These are phyloP conservation scores for Ophiosphaerella korrae DNA, from an alignment of 2,329 filamentous ascomycete species.

Conservation along the genomic window DNA sequence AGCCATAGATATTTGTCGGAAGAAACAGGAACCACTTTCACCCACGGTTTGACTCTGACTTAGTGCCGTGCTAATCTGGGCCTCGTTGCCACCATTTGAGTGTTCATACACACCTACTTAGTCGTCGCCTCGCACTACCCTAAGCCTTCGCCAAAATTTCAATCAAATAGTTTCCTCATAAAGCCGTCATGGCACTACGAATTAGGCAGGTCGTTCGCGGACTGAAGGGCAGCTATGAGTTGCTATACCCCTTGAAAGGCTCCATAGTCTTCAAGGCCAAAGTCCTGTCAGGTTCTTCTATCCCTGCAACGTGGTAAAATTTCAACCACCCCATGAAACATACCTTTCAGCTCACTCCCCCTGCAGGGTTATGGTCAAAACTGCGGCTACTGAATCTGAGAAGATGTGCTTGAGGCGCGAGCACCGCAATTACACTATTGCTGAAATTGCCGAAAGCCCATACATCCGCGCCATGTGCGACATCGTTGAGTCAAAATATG, in stretches of 20 bases:
- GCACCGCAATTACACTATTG: conserved; percentile 17
- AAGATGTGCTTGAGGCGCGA: conserved; percentile 19
- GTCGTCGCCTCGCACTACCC: no score
- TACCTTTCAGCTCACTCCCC: neutral
- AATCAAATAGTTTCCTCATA: no score
- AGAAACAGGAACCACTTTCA: no score
- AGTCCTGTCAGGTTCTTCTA: neutral
- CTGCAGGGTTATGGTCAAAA: conserved; percentile 22
- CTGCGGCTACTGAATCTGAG: conserved; percentile 8
- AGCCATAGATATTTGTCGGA: no score
- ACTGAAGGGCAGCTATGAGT: conserved; percentile 19
- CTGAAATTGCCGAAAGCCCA: conserved; percentile 15
- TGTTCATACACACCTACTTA: no score
- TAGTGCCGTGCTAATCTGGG: no score
- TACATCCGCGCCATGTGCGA: conserved; percentile 22
- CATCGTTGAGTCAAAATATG: conserved; percentile 1
- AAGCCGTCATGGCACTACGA: conserved; percentile 8
- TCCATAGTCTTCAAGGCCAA: conserved; percentile 22
- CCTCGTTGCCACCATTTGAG: no score
- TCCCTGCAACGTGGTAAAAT: conserved; percentile 6
- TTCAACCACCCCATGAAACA: neutral
- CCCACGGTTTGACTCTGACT: no score
- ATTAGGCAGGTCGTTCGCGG: conserved; percentile 19
- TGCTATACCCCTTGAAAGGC: conserved; percentile 14
- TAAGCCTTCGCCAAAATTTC: no score